Evolutionary conservation across 306 rosid species (phyloP).

Genomic region (Begonia masoniana): DNA sequence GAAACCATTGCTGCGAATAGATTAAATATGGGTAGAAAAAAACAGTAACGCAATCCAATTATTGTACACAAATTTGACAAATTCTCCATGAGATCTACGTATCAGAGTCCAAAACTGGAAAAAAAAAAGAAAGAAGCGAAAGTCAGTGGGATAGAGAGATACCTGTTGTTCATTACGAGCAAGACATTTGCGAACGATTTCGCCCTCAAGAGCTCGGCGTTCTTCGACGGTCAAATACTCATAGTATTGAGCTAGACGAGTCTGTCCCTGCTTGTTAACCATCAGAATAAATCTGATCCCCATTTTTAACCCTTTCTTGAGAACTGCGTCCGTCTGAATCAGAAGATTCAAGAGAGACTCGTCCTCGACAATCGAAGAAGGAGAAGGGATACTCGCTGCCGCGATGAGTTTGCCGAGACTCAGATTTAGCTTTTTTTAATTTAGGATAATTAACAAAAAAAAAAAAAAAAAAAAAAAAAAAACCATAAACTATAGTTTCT

Average conservation of each 20-base stretch:
- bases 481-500: too few species aligned
- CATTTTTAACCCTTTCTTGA: conserved; percentile 18
- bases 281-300: conserved; percentile 90
- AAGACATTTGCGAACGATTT: conserved; percentile 92
- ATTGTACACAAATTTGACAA: neutral
- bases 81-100: neutral
- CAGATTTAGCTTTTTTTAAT: too few species aligned
- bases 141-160: conserved; percentile 1
- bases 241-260: conserved; percentile 91
- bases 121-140: neutral
- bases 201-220: conserved; percentile 82
- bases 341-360: too few species aligned
- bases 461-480: too few species aligned
- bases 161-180: conserved; percentile 88
- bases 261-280: conserved; percentile 95
- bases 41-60: too few species aligned
- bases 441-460: too few species aligned
- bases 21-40: too few species aligned
- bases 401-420: too few species aligned
- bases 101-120: neutral
- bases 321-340: too few species aligned
- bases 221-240: conserved; percentile 81
- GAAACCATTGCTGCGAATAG: too few species aligned
- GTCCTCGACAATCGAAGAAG: too few species aligned
- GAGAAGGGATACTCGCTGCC: too few species aligned